Evolutionary conservation across 192 early-diverging fungal species (phyloP), one percentile per base, ranked within the genome.

Genomic region (Linnemannia hyalina): DNA sequence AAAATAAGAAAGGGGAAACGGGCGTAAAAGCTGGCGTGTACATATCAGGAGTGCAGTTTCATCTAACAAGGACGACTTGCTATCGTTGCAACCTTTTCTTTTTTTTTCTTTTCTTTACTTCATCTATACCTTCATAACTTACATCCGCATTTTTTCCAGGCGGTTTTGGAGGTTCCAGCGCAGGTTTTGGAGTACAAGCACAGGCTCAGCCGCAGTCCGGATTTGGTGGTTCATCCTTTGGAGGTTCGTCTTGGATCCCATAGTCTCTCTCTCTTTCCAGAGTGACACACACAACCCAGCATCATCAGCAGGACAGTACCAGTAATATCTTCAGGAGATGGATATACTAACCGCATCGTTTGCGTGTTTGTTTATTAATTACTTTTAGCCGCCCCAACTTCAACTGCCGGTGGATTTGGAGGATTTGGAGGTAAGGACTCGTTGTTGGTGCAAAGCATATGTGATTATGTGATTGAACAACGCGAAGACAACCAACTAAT

Each of bases 401-500:
- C 70, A 2, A 70, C 75, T 29, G 29, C 75, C 5, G 80, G 79
- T 44, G 75, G 79, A 57, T 86, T 86, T 69, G 84, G 84, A 29
- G 84, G 84, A 60, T 86, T 86, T 78, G 84, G 84, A 81, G 46
- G 84, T 86, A 81, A 22, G 77, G 49, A 60, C n/a, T 40, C 41
- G 22, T 44, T 29, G n/a, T 42, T 22, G 1, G 15, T 57, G n/a
- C n/a, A 10, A 57, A 26, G n/a, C 55, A 26, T 0, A 0, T 10
- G 7, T n/a, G n/a, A 10, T 9, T n/a, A 10, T 57, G n/a, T 70
- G 35, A 18, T 38, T 36, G 6, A 22, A 22, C 4, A 22, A 46
- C 70, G 5, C n/a, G 38, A 22, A 46, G n/a, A 6, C 13, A 47
- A 35, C 41, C 13, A 26, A 73, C 26, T 35, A 42, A 73, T 35